Base-by-base conservation (phyloP, 306 rosid genomes). In the Castanea mollissima region DNA sequence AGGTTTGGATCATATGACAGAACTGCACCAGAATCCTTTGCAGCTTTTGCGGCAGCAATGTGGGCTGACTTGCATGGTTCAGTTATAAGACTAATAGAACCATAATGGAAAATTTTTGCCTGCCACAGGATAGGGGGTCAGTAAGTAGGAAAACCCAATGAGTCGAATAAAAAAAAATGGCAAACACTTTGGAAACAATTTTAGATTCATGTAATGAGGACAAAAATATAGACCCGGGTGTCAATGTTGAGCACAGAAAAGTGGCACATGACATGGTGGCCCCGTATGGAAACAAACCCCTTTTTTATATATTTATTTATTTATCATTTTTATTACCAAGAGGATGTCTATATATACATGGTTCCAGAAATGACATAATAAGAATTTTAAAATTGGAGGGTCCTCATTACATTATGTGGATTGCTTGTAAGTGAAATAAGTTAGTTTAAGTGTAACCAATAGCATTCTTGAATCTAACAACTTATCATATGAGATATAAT, bases 11-110 rank as follows among this genome's bases (percentile, higher is more conserved):
- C 99, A 81, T 92, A 95, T 54, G 99, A 95, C 55, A 95, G 76
- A 73, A 92, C 55, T 21, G 79, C 94, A 71, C 97, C 99, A 21
- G 97, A 95, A 31, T 94, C 97, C 83, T 86, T 94, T 71, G 99
- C 99, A 58, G 97, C 92, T 86, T 86, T 92, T 70, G 92, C 86
- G 21, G 97, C 99, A 71, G 99, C 97, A 75, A 92, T 87, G 84
- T 94, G 99, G 15, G 97, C 94, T 0, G 99, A 92, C 83, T 91
- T 94, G 92, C 99, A 92, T 21, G 99, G 99, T 78, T 94, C 97
- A 52, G 97, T 91, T 77, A 94, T 94, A 20, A 94, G 99, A 89
- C 99, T 94, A 75, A 94, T 91, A 25, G 99, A 92, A 68, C 99
- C 97, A 80, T 92, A 91, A 76, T 94, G 97, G 73, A 94, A 90